A percentile compares a stretch with the other conserved stretches of the same genome.
phyloP scores from a whole-genome alignment of 257 asterid species.

The Jacaranda copaia region DNA sequence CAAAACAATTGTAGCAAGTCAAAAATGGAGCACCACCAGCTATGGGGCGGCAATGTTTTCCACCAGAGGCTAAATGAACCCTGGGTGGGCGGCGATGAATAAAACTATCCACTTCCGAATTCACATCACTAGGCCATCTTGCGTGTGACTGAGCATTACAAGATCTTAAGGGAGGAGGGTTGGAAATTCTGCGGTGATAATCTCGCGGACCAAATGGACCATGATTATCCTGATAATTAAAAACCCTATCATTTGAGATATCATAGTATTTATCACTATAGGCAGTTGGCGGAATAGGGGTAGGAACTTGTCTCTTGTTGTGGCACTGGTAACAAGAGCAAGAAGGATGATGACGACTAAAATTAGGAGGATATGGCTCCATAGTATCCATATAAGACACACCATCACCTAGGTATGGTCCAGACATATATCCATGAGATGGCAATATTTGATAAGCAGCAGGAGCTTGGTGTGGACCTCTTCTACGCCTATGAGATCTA shows the following conservation, averaged over 20 bases:
- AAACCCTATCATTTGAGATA: constrained; percentile 42
- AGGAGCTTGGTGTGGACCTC: constrained; percentile 49
- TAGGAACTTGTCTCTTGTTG: constrained; percentile 44
- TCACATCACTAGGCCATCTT: constrained; percentile 65
- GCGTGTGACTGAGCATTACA: constrained; percentile 48
- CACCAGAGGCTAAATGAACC: constrained; percentile 44
- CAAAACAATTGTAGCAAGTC: constrained; percentile 72
- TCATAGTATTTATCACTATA: constrained; percentile 47
- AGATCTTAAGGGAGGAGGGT: constrained; percentile 45
- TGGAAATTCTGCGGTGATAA: constrained; percentile 41
- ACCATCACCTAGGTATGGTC: constrained; percentile 53
- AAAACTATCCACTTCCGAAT: constrained; percentile 56
- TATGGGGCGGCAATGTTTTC: constrained; percentile 58
- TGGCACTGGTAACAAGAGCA: constrained; percentile 79
- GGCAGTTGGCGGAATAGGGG: constrained; percentile 42
- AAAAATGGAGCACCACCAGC: constrained; percentile 93
- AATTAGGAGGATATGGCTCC: constrained; percentile 50
- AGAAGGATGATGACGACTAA: constrained; percentile 67
- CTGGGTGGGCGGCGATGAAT: constrained; percentile 50
- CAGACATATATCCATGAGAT: constrained; percentile 48
- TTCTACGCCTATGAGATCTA: constrained; percentile 53
- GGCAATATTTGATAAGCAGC: constrained; percentile 46
- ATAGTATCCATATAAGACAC: constrained; percentile 45
- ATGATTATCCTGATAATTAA: constrained; percentile 41
- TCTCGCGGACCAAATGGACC: constrained; percentile 46